phyloP scores from a whole-genome alignment of 495 filamentous ascomycete species.

The Tuber magnatum region DNA sequence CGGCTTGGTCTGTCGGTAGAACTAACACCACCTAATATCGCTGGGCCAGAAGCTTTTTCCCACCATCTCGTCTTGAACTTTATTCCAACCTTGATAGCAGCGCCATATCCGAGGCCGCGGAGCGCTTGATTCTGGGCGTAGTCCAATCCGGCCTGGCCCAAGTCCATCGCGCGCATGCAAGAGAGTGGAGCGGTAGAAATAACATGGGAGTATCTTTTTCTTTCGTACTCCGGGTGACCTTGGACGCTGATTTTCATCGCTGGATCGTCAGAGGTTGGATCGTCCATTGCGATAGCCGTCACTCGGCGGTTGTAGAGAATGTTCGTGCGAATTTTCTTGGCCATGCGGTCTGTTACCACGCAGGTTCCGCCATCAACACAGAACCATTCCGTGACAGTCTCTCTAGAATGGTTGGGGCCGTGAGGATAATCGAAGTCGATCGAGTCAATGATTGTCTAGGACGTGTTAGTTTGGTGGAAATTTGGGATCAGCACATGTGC shows the following conservation, averaged over 20 bases:
- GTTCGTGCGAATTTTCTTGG: slow-evolving; percentile 7
- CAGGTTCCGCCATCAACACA: slow-evolving; percentile 31
- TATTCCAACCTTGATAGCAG: slow-evolving; percentile 42
- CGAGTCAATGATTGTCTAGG: slow-evolving; percentile 9
- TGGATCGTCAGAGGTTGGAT: neutral
- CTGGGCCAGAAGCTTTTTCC: slow-evolving; percentile 4
- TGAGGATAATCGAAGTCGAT: slow-evolving; percentile 11
- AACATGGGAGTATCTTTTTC: slow-evolving; percentile 34
- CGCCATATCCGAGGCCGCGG: slow-evolving; percentile 40
- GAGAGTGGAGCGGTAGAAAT: slow-evolving; percentile 41
- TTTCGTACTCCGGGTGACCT: slow-evolving; percentile 5
- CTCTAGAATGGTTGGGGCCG: neutral
- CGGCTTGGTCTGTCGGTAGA: slow-evolving; percentile 44
- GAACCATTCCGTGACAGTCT: neutral
- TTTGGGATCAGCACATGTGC: neutral
- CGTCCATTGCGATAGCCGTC: slow-evolving; percentile 22
- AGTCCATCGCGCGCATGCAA: slow-evolving; percentile 39
- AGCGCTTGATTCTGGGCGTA: slow-evolving; percentile 35
- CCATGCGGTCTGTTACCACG: slow-evolving; percentile 30
- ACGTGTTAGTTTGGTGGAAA: neutral
- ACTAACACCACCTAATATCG: slow-evolving; percentile 38
- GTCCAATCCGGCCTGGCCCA: slow-evolving; percentile 25
- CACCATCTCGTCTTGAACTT: slow-evolving; percentile 42
- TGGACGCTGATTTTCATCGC: slow-evolving; percentile 8
- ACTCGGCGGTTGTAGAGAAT: slow-evolving; percentile 23